Base-by-base conservation (phyloP, 306 rosid genomes). In the Echinosophora koreensis region DNA sequence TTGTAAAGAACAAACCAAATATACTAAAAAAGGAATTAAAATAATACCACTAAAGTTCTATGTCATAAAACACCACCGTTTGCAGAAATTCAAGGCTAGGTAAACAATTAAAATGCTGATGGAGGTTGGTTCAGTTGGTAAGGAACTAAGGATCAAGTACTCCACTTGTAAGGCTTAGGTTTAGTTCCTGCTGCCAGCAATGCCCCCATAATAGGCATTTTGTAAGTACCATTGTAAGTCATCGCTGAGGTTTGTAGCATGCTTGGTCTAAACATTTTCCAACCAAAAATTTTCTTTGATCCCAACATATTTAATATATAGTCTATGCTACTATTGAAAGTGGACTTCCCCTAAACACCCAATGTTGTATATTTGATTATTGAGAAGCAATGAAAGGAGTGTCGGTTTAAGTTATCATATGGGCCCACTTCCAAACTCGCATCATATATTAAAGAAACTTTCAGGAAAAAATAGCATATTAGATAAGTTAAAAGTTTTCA, bases 81-180 rank as follows among this genome's bases (percentile, higher is more conserved):
- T 57, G 35, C 55, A 78, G 51, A 74, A 62, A 18, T 37, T 76
- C 77, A 76, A 15, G 27, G 56, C 6, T 50, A 22, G 46, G 13
- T 67, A 57, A 44, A 64, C 47, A 55, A 52, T 39, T 73, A 18
- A 60, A 77, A 63, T 22, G 35, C 35, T n/a, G 6, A 50, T 8
- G 27, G 39, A 49, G 28, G 63, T 35, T 74, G 63, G 54, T 62
- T 63, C 64, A 63, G 80, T 49, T 74, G 18, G 79, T 34, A 15
- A 38, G 60, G 79, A 74, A 47, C 71, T 34, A 15, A 38, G 60
- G 79, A 74, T 61, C 71, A 37, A 12, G 62, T 49, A 74, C 27
- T 61, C 17, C 22, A 1, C 38, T 47, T 6, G 62, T 34, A 44
- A 74, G 28, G 39, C 60, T 62, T 74, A n/a, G 49, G 46, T 60